Evolutionary conservation across 768 basidiomycete genomes (phyloP), one percentile per base, ranked within the genome.

Genomic region (Aureoboletus auriporus): DNA sequence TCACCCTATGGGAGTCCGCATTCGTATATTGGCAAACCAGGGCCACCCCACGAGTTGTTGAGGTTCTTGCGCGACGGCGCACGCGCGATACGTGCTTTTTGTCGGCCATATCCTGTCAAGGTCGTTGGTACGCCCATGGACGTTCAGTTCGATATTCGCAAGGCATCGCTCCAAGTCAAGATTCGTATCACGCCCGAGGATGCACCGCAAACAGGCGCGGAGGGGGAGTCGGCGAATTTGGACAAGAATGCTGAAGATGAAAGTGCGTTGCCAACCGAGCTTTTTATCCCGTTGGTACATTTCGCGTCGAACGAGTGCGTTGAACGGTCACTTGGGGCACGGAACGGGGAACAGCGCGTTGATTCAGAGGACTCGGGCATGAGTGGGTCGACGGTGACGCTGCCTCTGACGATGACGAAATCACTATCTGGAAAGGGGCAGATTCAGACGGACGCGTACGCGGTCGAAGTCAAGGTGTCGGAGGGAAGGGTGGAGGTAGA

Each of bases 251-350:
- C 53, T 13, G 60, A 61, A 6, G 35, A 42, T 7, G 26, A 55
- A 36, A 43, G 72, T 14, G 64, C 63, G 27, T 68, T 80, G 1
- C 76, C 83, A n/a, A 97, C 93, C 16, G 96, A 96, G 74, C 83
- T 98, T 17, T 99, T 79, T 64, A 65, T 98, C 1, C 96, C 96
- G 5, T 74, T 92, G 42, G 84, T 95, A 16, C 96, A 99, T 64
- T 99, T 83, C 63, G 89, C 86, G 4, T 74, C 76, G 51, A 68
- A 72, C 17, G 49, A 16, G 39, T 61, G 62, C 33, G 61, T 68
- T 28, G 55, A 62, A 17, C 55, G 58, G 31, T 51, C 65, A 0
- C 29, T 53, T 4, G 56, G 31, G 4, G 33, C 16, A 1, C 33
- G 44, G 38, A 51, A 31, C 26, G 38, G 34, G 8, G 51, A 42